Base-by-base conservation (phyloP, 2,329 filamentous ascomycete species). In the Neophaeococcomyces aloes region DNA sequence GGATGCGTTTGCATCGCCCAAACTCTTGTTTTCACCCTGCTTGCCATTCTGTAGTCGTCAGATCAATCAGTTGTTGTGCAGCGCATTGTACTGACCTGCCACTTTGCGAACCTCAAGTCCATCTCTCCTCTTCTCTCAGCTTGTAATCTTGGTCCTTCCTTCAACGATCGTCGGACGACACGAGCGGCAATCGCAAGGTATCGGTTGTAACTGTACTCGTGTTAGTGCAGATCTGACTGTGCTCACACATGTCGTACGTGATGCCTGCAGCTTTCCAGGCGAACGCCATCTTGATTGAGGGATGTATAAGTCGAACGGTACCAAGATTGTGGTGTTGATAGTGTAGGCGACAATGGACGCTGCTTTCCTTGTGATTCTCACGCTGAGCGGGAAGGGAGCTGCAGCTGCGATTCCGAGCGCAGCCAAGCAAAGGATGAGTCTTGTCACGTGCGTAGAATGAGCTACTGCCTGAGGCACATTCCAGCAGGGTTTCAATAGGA, bases 261-360 rank as follows among this genome's bases (percentile, higher is more conserved):
- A 96, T 76, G 71, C 91, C 91, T 67, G 91, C 86, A 65, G 88
- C 79, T 84, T 95, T 96, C 91, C 89, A 98, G 66, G 88, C 86
- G 75, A 88, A 89, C 72, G 83, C 76, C 91, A 96, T 98, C 14
- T 47, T 53, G 48, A 45, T 21, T 23, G 31, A 19, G 5, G 19
- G n/a, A 21, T 32, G n/a, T 17, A 10, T 7, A 23, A 5, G 7
- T n/a, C 8, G 21, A 15, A 42, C 10, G 13, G 18, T 32, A 18
- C 7, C n/a, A 14, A 21, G 14, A 4, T 8, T 42, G 33, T 42
- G 31, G 7, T 42, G 23, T 7, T 10, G 17, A 18, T 14, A 29
- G n/a, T 15, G 10, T 23, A 11, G 29, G 21, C 18, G 29, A 25
- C 37, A 18, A 18, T 15, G 31, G 15, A n/a, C 8, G 7, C 15